Evolutionary conservation across 2,329 filamentous ascomycete genomes (phyloP).

Genomic region (Neospermospora avenae): DNA sequence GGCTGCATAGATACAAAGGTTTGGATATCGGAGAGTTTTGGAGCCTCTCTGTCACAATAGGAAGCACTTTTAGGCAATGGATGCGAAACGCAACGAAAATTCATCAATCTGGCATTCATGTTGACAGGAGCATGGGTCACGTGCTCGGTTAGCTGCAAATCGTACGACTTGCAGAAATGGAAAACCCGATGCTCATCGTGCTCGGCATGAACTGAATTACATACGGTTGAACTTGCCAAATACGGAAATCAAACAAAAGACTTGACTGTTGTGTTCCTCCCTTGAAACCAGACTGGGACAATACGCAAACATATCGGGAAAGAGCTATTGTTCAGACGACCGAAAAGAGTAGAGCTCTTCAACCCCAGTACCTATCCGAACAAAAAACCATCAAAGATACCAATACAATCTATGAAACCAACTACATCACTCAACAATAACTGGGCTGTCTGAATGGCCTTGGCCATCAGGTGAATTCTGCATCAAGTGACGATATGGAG

Average conservation of each 20-base stretch:
- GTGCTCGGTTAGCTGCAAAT: neutral
- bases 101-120: neutral
- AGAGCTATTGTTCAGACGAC: neutral
- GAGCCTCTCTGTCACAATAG: neutral
- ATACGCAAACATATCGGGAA: neutral
- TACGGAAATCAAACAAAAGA: neutral
- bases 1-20: neutral
- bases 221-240: neutral
- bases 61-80: neutral
- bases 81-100: neutral
- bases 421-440: constrained; percentile 20
- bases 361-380: neutral
- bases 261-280: neutral
- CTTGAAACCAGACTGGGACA: neutral
- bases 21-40: neutral
- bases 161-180: neutral
- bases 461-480: constrained; percentile 9
- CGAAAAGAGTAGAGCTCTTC: neutral
- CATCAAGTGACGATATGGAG: constrained; percentile 10
- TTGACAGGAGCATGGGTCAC: neutral
- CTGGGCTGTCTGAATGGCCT: constrained; percentile 21
- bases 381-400: neutral
- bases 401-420: too few species aligned
- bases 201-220: neutral
- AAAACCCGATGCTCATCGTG: neutral